These are phyloP conservation scores for Penicillium capsulatum DNA, from an alignment of 2,329 filamentous ascomycete species.

Conservation along the genomic window DNA sequence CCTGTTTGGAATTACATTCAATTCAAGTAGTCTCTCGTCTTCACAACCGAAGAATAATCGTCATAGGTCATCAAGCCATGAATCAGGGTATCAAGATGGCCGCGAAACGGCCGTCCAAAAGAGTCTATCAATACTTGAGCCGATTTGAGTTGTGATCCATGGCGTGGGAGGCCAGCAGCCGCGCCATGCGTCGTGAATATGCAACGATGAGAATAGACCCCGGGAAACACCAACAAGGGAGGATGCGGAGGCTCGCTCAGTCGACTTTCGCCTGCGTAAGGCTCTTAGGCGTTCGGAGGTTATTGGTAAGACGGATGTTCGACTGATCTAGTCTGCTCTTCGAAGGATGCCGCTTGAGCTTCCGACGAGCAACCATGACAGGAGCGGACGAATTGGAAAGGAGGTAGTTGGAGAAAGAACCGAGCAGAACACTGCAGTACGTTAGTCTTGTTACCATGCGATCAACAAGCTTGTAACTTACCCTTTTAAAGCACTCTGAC, in stretches of 20 bases:
- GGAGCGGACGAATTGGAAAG: conserved; percentile 95
- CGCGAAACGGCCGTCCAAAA: too few relatives aligned
- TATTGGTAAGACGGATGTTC: conserved; percentile 72
- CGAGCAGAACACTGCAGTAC: conserved; percentile 71
- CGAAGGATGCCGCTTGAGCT: conserved; percentile 79
- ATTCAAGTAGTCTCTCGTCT: too few relatives aligned
- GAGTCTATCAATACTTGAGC: too few relatives aligned
- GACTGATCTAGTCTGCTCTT: conserved; percentile 58
- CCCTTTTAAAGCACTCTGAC: conserved; percentile 89
- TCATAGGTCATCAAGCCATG: too few relatives aligned
- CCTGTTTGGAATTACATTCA: too few relatives aligned
- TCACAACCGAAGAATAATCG: too few relatives aligned
- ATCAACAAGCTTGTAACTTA: conserved; percentile 43
- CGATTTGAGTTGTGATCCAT: too few relatives aligned
- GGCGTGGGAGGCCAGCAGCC: too few relatives aligned
- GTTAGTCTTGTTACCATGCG: conserved; percentile 7
- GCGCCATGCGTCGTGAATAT: too few relatives aligned
- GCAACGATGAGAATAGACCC: too few relatives aligned
- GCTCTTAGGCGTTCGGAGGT: conserved; percentile 66
- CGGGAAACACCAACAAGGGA: too few relatives aligned
- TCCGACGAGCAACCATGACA: conserved; percentile 95
- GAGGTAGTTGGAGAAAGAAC: conserved; percentile 95
- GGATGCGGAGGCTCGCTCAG: conserved; percentile 42
- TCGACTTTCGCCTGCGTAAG: conserved; percentile 73
- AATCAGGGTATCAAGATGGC: too few relatives aligned